Conservation (phyloP, 164 flowering plant species). For the Houttuynia cordata region DNA sequence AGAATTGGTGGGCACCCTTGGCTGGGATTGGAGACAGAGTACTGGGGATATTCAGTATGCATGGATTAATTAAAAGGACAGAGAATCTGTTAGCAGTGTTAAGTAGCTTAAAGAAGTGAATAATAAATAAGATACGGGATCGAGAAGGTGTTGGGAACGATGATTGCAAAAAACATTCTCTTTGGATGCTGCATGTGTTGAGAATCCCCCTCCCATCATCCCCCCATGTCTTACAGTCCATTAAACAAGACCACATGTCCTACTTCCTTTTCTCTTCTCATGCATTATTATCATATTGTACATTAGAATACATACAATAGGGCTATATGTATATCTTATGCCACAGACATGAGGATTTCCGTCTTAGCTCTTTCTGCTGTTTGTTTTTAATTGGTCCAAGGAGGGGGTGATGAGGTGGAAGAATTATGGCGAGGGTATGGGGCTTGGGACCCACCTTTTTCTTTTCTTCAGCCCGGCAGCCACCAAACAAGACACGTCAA, state of each 20-base stretch:
- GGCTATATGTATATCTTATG: too few species aligned
- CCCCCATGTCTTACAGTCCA: constrained; percentile 20
- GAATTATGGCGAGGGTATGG: constrained; percentile 29
- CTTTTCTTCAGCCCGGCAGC: constrained; percentile 30
- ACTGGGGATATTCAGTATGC: too few species aligned
- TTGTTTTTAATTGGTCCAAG: neutral
- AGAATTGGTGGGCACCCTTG: too few species aligned
- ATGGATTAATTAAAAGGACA: neutral
- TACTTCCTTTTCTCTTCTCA: neutral
- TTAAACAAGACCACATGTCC: constrained; percentile 7
- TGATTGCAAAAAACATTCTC: constrained; percentile 41
- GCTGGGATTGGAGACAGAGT: too few species aligned
- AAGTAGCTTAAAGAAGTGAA: neutral
- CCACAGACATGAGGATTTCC: neutral
- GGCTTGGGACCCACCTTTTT: constrained; percentile 18
- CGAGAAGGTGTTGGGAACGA: constrained; percentile 29
- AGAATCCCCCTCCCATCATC: constrained; percentile 40
- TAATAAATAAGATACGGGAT: constrained; percentile 39
- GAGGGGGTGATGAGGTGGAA: constrained; percentile 17
- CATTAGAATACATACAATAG: neutral
- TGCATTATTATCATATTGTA: constrained; percentile 7
- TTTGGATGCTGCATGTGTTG: constrained; percentile 42
- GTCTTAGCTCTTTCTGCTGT: neutral
- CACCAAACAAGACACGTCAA: constrained; percentile 54
- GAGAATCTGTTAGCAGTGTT: neutral